Evolutionary conservation across 148 eudicot species (phyloP).

Genomic region (Rhododendron williamsianum): DNA sequence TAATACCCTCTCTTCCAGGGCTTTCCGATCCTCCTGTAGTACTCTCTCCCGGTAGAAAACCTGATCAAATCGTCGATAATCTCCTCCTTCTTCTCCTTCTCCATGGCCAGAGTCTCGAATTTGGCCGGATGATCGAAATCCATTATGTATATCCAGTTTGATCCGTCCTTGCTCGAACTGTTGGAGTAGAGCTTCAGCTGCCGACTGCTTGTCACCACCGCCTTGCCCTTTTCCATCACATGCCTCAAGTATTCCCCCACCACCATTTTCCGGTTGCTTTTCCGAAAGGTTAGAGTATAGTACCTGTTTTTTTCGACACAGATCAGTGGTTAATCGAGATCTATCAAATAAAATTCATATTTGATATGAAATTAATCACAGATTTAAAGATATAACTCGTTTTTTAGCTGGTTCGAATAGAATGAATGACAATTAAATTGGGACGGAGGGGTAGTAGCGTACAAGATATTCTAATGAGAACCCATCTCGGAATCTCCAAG

Average conservation of each 20-base stretch:
- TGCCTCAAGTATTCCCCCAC: constrained; percentile 26
- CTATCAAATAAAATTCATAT: too few relatives aligned
- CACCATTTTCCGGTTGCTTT: neutral
- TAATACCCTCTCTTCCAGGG: constrained; percentile 57
- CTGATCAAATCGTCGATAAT: constrained; percentile 40
- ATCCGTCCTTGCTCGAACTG: neutral
- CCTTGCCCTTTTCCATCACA: constrained; percentile 38
- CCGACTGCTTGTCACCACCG: constrained; percentile 20
- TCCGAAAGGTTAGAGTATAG: neutral
- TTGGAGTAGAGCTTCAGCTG: constrained; percentile 44
- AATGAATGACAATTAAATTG: too few relatives aligned
- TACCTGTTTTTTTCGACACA: neutral
- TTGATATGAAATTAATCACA: too few relatives aligned
- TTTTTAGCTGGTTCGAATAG: too few relatives aligned
- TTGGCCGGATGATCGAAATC: constrained; percentile 49
- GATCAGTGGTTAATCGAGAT: neutral
- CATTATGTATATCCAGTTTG: constrained; percentile 34
- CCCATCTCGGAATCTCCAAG: neutral
- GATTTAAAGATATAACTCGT: too few relatives aligned
- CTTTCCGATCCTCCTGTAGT: constrained; percentile 39
- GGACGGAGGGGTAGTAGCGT: too few relatives aligned
- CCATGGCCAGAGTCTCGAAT: constrained; percentile 43
- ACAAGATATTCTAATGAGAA: neutral
- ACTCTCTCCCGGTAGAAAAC: constrained; percentile 36
- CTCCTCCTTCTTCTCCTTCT: constrained; percentile 24